Evolutionary conservation across 2,329 filamentous ascomycete genomes (phyloP), one percentile per base, ranked within the genome.

Genomic region (Calonectria pseudoreteaudii): DNA sequence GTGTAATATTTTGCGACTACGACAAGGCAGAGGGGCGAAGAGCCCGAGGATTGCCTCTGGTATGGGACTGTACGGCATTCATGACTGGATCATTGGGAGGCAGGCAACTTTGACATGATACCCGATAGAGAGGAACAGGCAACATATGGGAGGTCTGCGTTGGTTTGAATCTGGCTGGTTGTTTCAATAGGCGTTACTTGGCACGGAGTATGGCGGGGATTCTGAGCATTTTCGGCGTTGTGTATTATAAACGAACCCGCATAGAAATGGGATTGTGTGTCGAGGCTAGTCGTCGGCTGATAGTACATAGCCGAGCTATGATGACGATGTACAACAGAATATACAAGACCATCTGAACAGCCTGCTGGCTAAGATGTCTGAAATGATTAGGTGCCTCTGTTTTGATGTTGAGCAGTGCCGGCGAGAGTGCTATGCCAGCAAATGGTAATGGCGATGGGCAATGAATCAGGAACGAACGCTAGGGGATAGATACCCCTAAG

Each of bases 141-240:
- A 62, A 38, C 56, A 62, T 44, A 50, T 20, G 16, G 14, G 38
- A n/a, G 26, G 31, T 49, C 68, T 38, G 68, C 56, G 52, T 64
- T 60, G 30, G 28, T 53, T 73, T 78, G 77, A 74, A 78, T 79
- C 74, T 70, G 38, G 67, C 13, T 44, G 36, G 58, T 30, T 28
- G 36, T 58, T 34, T 41, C 34, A 20, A 20, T 20, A 13, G 56
- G 34, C 34, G 34, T 62, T 38, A 18, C 38, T 62, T 28, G 34
- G 56, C 13, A 60, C n/a, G 31, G 31, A 28, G 56, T 36, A 62
- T 30, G 36, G 18, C 20, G 56, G 56, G 56, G 20, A 62, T 62
- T 44, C 38, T 26, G 56, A n/a, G 26, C 34, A 62, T 47, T 47
- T 47, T 47, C 14, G 34, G 34, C 38, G 38, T 20, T 23, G 8